Evolutionary conservation across 176 grass and related monocot genomes (phyloP).

Genomic region (Ensete ventricosum): DNA sequence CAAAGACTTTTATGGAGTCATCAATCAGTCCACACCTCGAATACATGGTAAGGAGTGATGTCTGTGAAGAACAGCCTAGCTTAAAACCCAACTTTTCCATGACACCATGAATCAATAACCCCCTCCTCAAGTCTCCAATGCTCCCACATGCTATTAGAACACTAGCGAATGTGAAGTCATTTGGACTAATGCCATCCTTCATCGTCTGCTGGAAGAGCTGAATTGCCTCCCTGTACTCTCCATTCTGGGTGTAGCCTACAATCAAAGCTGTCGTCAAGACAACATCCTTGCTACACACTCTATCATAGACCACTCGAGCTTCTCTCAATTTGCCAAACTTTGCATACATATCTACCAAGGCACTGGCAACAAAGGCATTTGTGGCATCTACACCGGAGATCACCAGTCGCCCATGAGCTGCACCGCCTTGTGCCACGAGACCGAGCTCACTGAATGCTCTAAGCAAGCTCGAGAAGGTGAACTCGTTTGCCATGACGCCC

Average conservation of each 20-base stretch:
- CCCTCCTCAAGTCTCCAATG: conserved; percentile 8
- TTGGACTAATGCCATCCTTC: conserved; percentile 4
- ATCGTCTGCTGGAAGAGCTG: conserved; percentile 2
- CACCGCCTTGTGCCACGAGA: conserved; percentile 12
- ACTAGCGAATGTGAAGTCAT: conserved; percentile 28
- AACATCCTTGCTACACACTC: conserved; percentile 17
- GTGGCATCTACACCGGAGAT: conserved; percentile 6
- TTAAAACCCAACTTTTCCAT: conserved; percentile 6
- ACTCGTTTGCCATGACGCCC: conserved; percentile 12
- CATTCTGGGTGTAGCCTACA: conserved; percentile 21
- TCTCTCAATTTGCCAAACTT: conserved; percentile 18
- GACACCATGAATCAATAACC: conserved; percentile 13
- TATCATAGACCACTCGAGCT: conserved; percentile 13
- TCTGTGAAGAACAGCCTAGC: conserved; percentile 10
- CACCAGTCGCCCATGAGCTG: conserved; percentile 17
- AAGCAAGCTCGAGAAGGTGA: conserved; percentile 21
- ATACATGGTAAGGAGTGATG: conserved; percentile 27
- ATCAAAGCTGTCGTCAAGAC: conserved; percentile 22
- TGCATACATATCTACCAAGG: conserved; percentile 27
- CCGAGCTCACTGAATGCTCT: conserved; percentile 13
- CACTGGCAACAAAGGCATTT: conserved; percentile 19
- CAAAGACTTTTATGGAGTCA: conserved; percentile 20
- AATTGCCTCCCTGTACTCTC: conserved; percentile 13
- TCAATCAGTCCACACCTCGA: conserved; percentile 17
- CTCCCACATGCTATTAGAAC: conserved; percentile 19